Conservation (phyloP, 75 land plant genomes). For the Chamaecyparis obtusa region DNA sequence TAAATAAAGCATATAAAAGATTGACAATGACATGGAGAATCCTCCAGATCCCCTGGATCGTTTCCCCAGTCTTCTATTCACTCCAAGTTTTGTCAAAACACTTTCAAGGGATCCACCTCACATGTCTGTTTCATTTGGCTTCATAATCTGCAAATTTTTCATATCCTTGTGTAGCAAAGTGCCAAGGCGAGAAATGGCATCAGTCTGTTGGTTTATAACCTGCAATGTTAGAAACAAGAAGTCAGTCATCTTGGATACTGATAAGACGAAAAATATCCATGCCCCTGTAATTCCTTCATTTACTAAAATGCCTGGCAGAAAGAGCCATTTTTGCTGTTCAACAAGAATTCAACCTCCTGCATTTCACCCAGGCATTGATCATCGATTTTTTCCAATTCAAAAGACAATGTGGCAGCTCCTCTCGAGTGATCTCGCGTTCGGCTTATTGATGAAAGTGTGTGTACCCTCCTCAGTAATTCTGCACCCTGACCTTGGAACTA, state of each 20-base stretch:
- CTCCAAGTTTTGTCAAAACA: background rate
- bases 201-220: conserved; percentile 89
- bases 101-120: background rate
- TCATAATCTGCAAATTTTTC: conserved; percentile 84
- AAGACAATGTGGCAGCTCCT: conserved; percentile 43
- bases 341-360: conserved; percentile 69
- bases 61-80: background rate
- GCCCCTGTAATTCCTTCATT: background rate
- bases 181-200: conserved; percentile 82
- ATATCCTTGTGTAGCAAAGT: conserved; percentile 76
- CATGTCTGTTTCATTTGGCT: conserved; percentile 55
- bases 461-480: conserved; percentile 81
- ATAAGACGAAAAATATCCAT: background rate
- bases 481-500: conserved; percentile 83
- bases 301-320: background rate
- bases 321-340: background rate
- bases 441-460: conserved; percentile 58
- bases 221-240: conserved; percentile 14
- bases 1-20: background rate
- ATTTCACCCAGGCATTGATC: conserved; percentile 81
- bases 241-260: background rate
- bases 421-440: conserved; percentile 60
- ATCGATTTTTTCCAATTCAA: conserved; percentile 71
- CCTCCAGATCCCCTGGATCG: background rate
- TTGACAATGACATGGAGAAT: background rate